Conservation (phyloP, 108 stramenopile genomes). For the Fragilariopsis cylindrus region DNA sequence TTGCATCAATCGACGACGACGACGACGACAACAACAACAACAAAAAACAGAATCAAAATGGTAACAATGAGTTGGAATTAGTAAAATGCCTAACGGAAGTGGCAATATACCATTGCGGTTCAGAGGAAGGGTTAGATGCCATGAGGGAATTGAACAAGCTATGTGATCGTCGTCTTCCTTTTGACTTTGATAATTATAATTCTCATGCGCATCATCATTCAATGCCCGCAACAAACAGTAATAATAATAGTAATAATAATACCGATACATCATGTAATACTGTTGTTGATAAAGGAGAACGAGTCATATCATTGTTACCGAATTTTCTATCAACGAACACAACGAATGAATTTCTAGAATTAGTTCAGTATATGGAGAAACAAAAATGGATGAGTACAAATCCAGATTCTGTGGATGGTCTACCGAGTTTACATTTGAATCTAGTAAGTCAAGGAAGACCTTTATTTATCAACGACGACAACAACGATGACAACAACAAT, state of each 20-base stretch:
- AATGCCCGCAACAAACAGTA: neutral
- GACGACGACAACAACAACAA: slow-evolving; percentile 19
- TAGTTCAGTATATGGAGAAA: slow-evolving; percentile 30
- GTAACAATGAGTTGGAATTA: neutral
- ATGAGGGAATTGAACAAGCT: slow-evolving; percentile 7
- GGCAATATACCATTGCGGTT: slow-evolving; percentile 8
- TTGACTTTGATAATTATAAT: slow-evolving; percentile 19
- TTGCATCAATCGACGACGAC: neutral
- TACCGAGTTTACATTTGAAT: slow-evolving; percentile 77
- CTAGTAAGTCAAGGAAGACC: slow-evolving; percentile 57
- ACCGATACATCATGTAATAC: neutral
- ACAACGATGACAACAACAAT: neutral
- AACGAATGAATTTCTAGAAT: slow-evolving; percentile 17
- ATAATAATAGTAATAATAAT: neutral
- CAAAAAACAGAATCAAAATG: neutral
- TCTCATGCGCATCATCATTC: neutral
- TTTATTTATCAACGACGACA: slow-evolving; percentile 15
- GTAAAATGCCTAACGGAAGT: neutral
- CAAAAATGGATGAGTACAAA: slow-evolving; percentile 64
- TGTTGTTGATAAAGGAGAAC: slow-evolving; percentile 3
- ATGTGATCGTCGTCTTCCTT: slow-evolving; percentile 26
- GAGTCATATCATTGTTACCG: slow-evolving; percentile 17
- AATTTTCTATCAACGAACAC: slow-evolving; percentile 27
- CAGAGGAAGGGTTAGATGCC: slow-evolving; percentile 24
- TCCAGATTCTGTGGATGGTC: slow-evolving; percentile 73